phyloP scores from a whole-genome alignment of 2,329 filamentous ascomycete genomes.

The Xylaria sp. region DNA sequence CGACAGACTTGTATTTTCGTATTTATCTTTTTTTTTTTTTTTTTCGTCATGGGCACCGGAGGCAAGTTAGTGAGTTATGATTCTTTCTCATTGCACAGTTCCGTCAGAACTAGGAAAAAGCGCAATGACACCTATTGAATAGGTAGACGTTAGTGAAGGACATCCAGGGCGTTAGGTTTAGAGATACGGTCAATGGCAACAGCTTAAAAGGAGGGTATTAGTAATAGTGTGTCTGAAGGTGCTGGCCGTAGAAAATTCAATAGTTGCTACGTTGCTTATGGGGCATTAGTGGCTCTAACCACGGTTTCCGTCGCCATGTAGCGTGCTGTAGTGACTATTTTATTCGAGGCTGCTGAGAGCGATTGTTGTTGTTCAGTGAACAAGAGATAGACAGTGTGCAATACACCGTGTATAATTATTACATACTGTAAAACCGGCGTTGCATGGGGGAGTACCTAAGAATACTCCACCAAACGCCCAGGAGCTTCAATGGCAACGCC shows the following conservation, averaged over 20 bases:
- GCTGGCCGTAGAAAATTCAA: conserved; percentile 18
- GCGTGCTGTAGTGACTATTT: neutral
- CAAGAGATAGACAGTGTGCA: too few species aligned
- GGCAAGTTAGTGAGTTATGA: conserved; percentile 10
- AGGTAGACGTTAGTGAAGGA: conserved; percentile 8
- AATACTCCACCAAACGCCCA: too few species aligned
- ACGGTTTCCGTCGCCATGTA: neutral
- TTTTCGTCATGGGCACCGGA: neutral
- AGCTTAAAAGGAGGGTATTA: neutral
- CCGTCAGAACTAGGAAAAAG: conserved; percentile 16
- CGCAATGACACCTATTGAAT: conserved; percentile 22
- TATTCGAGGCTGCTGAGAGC: neutral
- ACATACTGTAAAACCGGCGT: too few species aligned
- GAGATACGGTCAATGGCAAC: neutral
- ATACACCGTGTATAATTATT: too few species aligned
- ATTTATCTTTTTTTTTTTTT: conserved; percentile 7
- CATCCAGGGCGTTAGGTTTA: neutral
- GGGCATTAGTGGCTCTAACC: neutral
- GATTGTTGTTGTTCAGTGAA: too few species aligned
- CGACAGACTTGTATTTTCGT: conserved; percentile 15
- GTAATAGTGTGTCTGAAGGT: neutral
- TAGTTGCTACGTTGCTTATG: conserved; percentile 21
- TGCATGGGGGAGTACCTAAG: too few species aligned
- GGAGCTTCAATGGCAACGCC: neutral
- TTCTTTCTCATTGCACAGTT: conserved; percentile 12